Base-by-base conservation (phyloP, 148 eudicot species). In the Silene uniflora region DNA sequence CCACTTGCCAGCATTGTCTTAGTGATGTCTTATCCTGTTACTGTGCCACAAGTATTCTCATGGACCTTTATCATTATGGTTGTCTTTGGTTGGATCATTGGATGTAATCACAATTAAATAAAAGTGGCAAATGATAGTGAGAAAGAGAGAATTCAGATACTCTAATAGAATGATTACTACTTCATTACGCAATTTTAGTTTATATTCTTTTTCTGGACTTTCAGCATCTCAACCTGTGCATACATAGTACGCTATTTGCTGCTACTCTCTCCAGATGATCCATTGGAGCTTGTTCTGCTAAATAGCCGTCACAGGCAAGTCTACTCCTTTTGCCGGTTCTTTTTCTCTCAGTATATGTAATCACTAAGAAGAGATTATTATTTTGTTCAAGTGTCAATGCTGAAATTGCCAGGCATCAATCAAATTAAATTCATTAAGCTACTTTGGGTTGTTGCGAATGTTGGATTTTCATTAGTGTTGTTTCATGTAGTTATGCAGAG, bases 141-240 rank as follows among this genome's bases (percentile, higher is more conserved):
- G 56, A 49, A 49, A 52, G 56, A 3, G 17, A 3, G 56, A 13
- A 52, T 61, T 13, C 21, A 73, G 65, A 3, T 7, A 22, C 13
- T 66, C 10, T 39, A 22, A 32, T 49, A 32, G 78, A 60, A 76
- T 16, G 13, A 11, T 10, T 77, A 46, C 47, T 70, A 19, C 19
- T 61, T 56, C 27, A 55, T 7, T 14, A 16, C n/a, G 21, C 10
- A 27, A 25, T 44, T 32, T 47, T 54, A 56, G 56, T 73, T 55
- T 14, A n/a, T 55, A 25, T 11, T 71, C 11, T 52, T n/a, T 62
- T 42, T 7, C 35, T 21, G 78, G 18, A 70, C 76, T 84, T 81
- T 69, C 90, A 92, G 97, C 84, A 70, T 89, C 24, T 60, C 79
- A 7, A 90, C 91, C 56, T 90, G 97, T 79, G 89, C 79, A 52